Base-by-base conservation (phyloP, 2,329 filamentous ascomycete species). In the Hymenoscyphus linearis region DNA sequence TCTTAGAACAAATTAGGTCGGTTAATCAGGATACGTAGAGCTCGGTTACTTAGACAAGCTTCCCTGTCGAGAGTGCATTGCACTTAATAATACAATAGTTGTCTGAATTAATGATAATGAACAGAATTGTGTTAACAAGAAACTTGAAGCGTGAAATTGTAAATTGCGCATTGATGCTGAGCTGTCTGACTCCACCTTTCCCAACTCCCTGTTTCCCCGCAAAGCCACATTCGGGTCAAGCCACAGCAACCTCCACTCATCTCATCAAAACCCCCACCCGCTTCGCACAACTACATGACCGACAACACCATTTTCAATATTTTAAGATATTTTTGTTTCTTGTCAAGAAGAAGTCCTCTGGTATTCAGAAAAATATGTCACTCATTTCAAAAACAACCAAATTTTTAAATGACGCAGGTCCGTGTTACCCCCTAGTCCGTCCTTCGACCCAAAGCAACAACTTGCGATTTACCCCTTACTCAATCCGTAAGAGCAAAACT, bases 351-450 rank as follows among this genome's bases (percentile, higher is more conserved):
- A n/a, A n/a, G n/a, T n/a, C n/a, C n/a, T n/a, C n/a, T n/a, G n/a
- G n/a, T n/a, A n/a, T n/a, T n/a, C n/a, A n/a, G n/a, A n/a, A n/a
- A 52, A 61, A 12, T 13, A 53, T 62, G 60, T 44, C 57, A 9
- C 52, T 55, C 12, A 55, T 67, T 31, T 65, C 61, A 25, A 60
- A 65, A 50, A 18, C 66, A n/a, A 60, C 68, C 16, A 61, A 62
- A 58, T 71, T 71, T 58, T 64, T 65, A 18, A 68, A 61, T 16
- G 69, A 71, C 59, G 65, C 69, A 31, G 63, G 70, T 70, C 58
- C 26, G 55, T 55, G 4, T 26, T 52, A n/a, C 25, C 37, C 18
- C 10, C n/a, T n/a, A n/a, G n/a, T n/a, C n/a, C n/a, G 31, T 25
- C 10, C 7, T 52, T 9, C 14, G 10, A 5, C 31, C 2, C 27